Conservation (phyloP, 106 monocot species). For the Dendrobium catenatum region DNA sequence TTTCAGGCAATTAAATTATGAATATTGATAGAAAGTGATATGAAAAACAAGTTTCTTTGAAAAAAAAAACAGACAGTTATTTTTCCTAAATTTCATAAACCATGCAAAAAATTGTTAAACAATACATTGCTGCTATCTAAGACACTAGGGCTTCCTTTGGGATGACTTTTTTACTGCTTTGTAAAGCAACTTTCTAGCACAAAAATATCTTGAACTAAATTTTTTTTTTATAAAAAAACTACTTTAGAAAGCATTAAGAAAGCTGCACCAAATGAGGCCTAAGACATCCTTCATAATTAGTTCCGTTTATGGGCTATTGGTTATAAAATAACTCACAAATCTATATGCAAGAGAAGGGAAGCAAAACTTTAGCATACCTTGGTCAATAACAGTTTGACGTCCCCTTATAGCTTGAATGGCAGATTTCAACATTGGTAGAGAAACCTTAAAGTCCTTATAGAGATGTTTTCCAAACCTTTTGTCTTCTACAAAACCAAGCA, state of each 20-base stretch:
- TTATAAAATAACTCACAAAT: not conserved
- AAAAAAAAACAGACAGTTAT: not conserved
- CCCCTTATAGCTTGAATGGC: conserved; percentile 78
- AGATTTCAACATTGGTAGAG: conserved; percentile 40
- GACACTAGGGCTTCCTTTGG: not conserved
- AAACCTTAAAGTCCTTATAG: conserved; percentile 84
- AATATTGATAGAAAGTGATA: not conserved
- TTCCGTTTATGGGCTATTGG: no score
- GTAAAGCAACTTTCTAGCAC: no score
- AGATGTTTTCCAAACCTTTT: conserved; percentile 85
- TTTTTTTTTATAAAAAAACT: no score
- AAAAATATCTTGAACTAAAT: no score
- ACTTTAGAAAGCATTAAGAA: no score
- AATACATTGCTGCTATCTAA: not conserved
- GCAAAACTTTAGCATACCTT: conserved; percentile 41
- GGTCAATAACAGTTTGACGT: conserved; percentile 82
- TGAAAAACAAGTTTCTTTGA: not conserved
- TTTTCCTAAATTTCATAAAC: not conserved
- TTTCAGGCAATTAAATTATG: not conserved
- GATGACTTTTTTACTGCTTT: no score
- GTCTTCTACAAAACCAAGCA: conserved; percentile 82
- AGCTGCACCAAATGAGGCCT: no score
- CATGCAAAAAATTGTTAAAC: not conserved
- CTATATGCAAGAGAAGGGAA: not conserved
- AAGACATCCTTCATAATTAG: no score